Base-by-base conservation (phyloP, 73 alveolate genomes). In the Stentor roeselii region DNA sequence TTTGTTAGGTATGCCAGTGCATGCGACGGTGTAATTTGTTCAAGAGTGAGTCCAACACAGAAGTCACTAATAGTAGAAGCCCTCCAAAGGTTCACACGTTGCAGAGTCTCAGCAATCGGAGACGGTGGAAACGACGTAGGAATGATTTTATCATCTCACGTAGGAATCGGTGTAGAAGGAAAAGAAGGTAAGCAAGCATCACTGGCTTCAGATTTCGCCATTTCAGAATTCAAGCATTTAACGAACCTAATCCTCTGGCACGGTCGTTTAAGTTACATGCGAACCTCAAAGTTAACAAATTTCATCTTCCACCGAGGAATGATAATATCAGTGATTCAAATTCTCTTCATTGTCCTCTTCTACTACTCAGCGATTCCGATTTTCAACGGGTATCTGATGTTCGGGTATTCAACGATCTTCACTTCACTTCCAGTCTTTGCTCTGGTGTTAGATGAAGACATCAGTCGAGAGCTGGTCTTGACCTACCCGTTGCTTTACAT, bases 51-150 rank as follows among this genome's bases (percentile, higher is more conserved):
- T 40, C 99, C 99, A 0, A 92, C 97, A 21, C 95, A 97, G 76
- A 97, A 97, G 89, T 90, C 99, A 15, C 83, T 86, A 75, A 91
- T 97, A 6, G 96, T 93, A 0, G 92, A 91, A 83, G 87, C 91
- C 6, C 82, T 97, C 59, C 90, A 92, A 86, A 86, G 83, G 59
- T 88, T 75, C 59, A 93, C 98, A 4, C 77, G 88, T 59, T 86
- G 82, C 86, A 87, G 97, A 58, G 94, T 93, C 11, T 96, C 95
- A 2, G 90, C 98, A 2, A 94, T 97, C 3, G 99, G 99, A 3
- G 99, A 97, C 89, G 99, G 99, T 50, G 99, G 99, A 0, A 97
- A 97, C 87, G 99, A 97, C 87, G 99, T 97, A 0, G 97, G 98
- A 3, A 93, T 93, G 98, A 93, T 93, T 31, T 76, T 91, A 75